Evolutionary conservation across 257 asterid genomes (phyloP), one percentile per base, ranked within the genome.

Genomic region (Salvia rosmarinus): DNA sequence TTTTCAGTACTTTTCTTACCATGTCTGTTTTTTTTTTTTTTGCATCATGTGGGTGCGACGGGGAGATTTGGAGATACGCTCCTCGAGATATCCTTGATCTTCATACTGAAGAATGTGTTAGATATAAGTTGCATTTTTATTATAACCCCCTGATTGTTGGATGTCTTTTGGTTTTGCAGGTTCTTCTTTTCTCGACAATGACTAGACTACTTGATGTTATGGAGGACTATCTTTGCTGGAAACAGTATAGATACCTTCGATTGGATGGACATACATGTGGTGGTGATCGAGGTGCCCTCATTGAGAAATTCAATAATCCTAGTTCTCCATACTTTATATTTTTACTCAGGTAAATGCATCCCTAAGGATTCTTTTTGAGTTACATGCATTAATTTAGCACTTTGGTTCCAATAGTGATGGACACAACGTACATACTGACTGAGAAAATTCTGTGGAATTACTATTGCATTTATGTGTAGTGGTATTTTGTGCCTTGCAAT

Each of bases 241-340:
- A 95, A 83, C 92, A 95, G 71, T 95, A 91, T 60, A 89, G 64
- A 75, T 95, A 95, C 80, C 89, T 95, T 28, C 96, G 99, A 61
- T 84, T 95, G 81, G 99, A 95, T 80, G 99, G 99, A 13, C 99
- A 95, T 75, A 95, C 99, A 76, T 89, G 92, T 56, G 99, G 99
- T 66, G 98, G 99, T 49, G 97, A 95, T 76, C 91, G 99, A 44
- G 99, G 99, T 61, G 93, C 90, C 71, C 87, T 95, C 72, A 91
- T 95, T 59, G 99, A 95, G 1, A 71, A 68, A 72, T 95, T 95
- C 83, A 95, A 95, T 80, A 73, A 84, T 75, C 89, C 99, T 49
- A 83, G 75, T 62, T 95, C 99, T 75, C 99, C 99, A 7, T 95
- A 84, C 82, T 95, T 95, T 67, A 84, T 95, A 82, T 95, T 95